Evolutionary conservation across 805 yeast genomes (phyloP), one percentile per base, ranked within the genome.

Genomic region (Tanozyma kutaoensis): DNA sequence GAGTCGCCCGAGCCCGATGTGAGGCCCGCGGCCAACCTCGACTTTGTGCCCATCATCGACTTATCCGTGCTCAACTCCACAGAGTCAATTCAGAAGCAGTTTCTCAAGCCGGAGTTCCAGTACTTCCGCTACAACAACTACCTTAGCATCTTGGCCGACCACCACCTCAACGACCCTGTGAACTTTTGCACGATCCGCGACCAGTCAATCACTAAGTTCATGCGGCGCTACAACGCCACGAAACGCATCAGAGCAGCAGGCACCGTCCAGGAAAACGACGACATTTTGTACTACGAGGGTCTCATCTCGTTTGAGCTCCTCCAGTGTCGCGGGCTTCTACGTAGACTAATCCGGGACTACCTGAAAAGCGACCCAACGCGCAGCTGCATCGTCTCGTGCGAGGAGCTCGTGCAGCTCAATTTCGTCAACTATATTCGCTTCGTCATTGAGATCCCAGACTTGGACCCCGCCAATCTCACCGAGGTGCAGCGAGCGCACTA

Each of bases 381-480:
- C 7, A 24, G 26, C n/a, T 28, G 35, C 2, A 26, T 41, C 3
- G 22, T 33, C 18, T 35, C 39, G 20, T 34, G 39, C 24, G 65
- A 58, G 34, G 64, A 58, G 27, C 31, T 58, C n/a, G 35, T 56
- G 15, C 63, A 58, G 32, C 34, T 52, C 4, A 58, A 58, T 25
- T 47, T 56, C 31, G 40, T 52, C 10, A 58, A 58, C 29, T 58
- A 57, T 29, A 36, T 58, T 11, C 35, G 62, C 14, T 55, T 38
- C 30, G 31, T 59, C 8, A 25, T 58, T n/a, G 34, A 30, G 12
- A 37, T 59, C 17, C 65, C 64, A 1, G 28, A 21, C 20, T n/a
- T n/a, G n/a, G n/a, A n/a, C n/a, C n/a, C n/a, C n/a, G n/a, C n/a
- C n/a, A n/a, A n/a, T n/a, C n/a, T n/a, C n/a, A n/a, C n/a, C n/a